Evolutionary conservation across 768 basidiomycete genomes (phyloP).

Genomic region (Rhodotorula diobovata): DNA sequence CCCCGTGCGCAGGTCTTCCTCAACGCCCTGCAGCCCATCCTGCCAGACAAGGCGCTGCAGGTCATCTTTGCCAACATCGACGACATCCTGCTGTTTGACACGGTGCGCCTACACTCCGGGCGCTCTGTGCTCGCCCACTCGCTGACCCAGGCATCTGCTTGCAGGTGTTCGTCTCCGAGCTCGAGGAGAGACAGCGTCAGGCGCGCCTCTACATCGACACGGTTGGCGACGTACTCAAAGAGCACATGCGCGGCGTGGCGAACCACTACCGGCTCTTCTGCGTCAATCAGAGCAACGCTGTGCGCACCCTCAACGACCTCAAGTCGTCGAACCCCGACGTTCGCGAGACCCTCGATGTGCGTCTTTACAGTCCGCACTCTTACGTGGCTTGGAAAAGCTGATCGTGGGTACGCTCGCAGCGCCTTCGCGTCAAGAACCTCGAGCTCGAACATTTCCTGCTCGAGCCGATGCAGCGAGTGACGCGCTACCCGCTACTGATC

Average conservation of each 20-base stretch:
- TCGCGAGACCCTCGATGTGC: constrained; percentile 24
- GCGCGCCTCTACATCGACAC: constrained; percentile 85
- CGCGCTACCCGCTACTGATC: constrained; percentile 85
- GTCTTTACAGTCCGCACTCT: too few species aligned
- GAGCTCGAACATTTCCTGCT: constrained; percentile 42
- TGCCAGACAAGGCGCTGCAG: constrained; percentile 70
- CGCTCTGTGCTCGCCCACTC: not conserved
- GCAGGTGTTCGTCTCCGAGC: constrained; percentile 70
- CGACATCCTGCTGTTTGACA: constrained; percentile 83
- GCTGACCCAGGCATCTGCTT: not conserved
- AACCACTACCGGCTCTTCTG: constrained; percentile 85
- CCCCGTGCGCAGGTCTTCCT: constrained; percentile 66
- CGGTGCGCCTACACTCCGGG: constrained; percentile 62
- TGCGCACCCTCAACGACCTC: constrained; percentile 28
- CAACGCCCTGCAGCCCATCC: constrained; percentile 63
- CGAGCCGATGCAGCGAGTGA: constrained; percentile 59
- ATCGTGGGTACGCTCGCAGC: not conserved
- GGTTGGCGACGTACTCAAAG: constrained; percentile 72
- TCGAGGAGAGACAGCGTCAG: constrained; percentile 86
- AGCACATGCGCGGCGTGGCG: constrained; percentile 66
- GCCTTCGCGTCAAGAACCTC: constrained; percentile 35
- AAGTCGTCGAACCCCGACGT: constrained; percentile 26
- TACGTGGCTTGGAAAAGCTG: too few species aligned
- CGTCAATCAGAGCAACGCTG: constrained; percentile 63
- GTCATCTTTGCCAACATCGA: constrained; percentile 91